phyloP scores from a whole-genome alignment of 2,329 filamentous ascomycete species.

The Nothophaeocryptopus gaeumannii region DNA sequence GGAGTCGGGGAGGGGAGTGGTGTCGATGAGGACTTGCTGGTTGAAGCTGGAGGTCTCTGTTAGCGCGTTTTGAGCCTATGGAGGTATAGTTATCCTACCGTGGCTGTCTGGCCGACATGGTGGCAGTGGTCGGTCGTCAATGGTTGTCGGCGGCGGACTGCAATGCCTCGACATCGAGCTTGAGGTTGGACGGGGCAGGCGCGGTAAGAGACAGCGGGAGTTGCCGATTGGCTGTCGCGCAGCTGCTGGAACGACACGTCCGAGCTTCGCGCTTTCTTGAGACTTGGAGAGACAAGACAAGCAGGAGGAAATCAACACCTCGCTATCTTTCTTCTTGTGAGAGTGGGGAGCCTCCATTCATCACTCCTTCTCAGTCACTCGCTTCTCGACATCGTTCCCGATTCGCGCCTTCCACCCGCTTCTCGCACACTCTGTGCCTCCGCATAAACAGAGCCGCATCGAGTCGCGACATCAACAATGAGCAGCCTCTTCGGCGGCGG shows the following conservation, averaged over 20 bases:
- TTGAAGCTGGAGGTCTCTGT: slow-evolving; percentile 71
- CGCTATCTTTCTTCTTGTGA: no score
- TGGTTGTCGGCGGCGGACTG: slow-evolving; percentile 3
- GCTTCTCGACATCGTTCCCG: no score
- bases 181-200: not conserved
- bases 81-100: slow-evolving; percentile 44
- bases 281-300: not conserved
- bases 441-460: no score
- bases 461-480: slow-evolving; percentile 19
- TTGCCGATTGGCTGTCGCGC: slow-evolving; percentile 19
- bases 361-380: no score
- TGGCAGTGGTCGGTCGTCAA: slow-evolving; percentile 34
- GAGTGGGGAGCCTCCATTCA: no score
- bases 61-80: slow-evolving; percentile 9
- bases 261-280: slow-evolving; percentile 9
- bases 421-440: no score
- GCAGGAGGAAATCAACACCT: no score
- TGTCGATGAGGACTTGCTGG: slow-evolving; percentile 89
- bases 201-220: slow-evolving; percentile 13
- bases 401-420: no score
- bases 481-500: slow-evolving; percentile 24
- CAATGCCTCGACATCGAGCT: not conserved
- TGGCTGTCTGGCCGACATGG: slow-evolving; percentile 61
- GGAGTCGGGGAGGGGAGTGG: slow-evolving; percentile 85
- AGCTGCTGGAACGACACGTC: slow-evolving; percentile 4